Evolutionary conservation across 1,284 basidiomycete genomes (phyloP).

Genomic region (Malassezia brasiliensis): DNA sequence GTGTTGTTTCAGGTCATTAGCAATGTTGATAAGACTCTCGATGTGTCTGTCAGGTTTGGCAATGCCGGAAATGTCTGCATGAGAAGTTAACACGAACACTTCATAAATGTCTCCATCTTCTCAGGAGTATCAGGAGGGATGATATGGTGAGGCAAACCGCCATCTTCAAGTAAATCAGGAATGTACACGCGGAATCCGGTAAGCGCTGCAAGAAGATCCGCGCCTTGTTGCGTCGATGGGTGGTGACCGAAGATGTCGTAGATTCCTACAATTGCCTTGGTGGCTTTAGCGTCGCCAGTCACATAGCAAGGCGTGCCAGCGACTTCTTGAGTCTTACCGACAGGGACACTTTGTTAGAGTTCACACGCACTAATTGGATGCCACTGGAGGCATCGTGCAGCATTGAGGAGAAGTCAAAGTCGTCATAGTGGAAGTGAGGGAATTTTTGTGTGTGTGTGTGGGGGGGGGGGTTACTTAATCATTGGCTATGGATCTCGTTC

Average conservation of each 20-base stretch:
- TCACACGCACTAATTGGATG: slow-evolving; percentile 46
- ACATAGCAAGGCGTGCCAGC: slow-evolving; percentile 26
- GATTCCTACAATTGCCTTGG: slow-evolving; percentile 56
- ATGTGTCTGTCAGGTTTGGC: slow-evolving; percentile 51
- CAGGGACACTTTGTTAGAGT: slow-evolving; percentile 23
- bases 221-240: slow-evolving; percentile 51
- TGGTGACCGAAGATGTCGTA: slow-evolving; percentile 60
- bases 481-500: neutral
- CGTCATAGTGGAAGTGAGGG: neutral
- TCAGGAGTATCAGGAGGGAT: slow-evolving; percentile 55
- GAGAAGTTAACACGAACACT: neutral
- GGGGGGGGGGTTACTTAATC: neutral
- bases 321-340: slow-evolving; percentile 45
- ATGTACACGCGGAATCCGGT: slow-evolving; percentile 53
- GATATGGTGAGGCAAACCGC: slow-evolving; percentile 53
- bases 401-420: slow-evolving; percentile 36
- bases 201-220: slow-evolving; percentile 55
- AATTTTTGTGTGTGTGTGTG: too few species aligned
- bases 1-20: slow-evolving; percentile 51
- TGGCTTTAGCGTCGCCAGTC: slow-evolving; percentile 50
- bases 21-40: slow-evolving; percentile 53
- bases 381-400: slow-evolving; percentile 52
- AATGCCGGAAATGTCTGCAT: slow-evolving; percentile 14
- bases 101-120: slow-evolving; percentile 42
- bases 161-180: slow-evolving; percentile 59